Conservation (phyloP, 345 rosid species). For the Xanthoceras sorbifolium region DNA sequence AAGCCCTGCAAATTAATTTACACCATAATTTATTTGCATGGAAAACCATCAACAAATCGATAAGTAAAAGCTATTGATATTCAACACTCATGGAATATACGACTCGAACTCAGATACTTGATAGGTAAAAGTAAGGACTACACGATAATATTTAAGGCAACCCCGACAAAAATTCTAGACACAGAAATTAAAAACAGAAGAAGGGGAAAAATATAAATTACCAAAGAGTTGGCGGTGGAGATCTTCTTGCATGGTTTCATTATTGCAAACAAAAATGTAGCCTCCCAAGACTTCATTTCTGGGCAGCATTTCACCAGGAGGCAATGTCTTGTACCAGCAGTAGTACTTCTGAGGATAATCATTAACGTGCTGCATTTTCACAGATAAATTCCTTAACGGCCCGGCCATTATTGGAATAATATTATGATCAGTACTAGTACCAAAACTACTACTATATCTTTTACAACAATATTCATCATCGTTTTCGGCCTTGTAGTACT, state of each 20-base stretch:
- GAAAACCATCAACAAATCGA: background rate
- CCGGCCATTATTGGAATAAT: background rate
- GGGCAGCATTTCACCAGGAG: constrained; percentile 40
- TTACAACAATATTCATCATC: background rate
- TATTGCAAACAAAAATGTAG: constrained; percentile 63
- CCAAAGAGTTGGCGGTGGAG: constrained; percentile 63
- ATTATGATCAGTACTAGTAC: background rate
- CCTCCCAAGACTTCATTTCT: constrained; percentile 55
- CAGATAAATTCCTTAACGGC: background rate
- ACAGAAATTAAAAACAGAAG: background rate
- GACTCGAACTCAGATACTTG: too few species aligned
- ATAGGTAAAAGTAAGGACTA: background rate
- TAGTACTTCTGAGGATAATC: constrained; percentile 23
- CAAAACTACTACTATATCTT: background rate
- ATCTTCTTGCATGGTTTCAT: constrained; percentile 64
- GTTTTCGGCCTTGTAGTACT: background rate
- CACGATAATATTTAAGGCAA: background rate
- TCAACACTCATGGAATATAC: too few species aligned
- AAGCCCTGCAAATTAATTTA: constrained; percentile 35
- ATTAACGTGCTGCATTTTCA: background rate
- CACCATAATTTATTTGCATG: background rate
- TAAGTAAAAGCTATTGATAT: too few species aligned
- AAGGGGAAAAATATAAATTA: constrained; percentile 2
- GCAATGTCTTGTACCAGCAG: constrained; percentile 41
- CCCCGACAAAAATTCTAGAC: too few species aligned